Percentiles rank a stretch among this genome's conserved stretches.
phyloP scores from a whole-genome alignment of 176 grass and related monocot genomes.

The Hordeum marinum region DNA sequence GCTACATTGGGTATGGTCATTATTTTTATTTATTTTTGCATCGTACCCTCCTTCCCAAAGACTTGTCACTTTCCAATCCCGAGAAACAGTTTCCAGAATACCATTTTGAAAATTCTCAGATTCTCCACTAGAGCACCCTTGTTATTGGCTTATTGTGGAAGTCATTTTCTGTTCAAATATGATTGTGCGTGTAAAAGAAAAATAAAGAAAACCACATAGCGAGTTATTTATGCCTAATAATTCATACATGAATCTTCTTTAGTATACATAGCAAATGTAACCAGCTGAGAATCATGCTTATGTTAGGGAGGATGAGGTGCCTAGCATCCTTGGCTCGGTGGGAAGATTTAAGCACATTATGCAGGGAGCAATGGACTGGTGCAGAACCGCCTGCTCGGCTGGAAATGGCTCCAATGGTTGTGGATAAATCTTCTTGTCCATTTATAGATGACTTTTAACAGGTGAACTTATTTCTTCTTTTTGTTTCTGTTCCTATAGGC shows the following conservation, averaged over 20 bases:
- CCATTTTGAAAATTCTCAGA: not conserved
- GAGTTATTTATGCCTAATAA: not conserved
- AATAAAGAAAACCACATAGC: not conserved
- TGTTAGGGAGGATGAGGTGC: constrained; percentile 88
- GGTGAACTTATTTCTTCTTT: not conserved
- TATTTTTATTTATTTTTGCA: not conserved
- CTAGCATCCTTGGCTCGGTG: constrained; percentile 89
- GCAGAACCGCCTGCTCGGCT: constrained; percentile 85
- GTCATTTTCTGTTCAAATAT: not conserved
- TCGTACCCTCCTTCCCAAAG: not conserved
- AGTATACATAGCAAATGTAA: not conserved
- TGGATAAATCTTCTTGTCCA: constrained; percentile 13
- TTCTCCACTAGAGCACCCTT: not conserved
- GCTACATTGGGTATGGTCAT: constrained; percentile 64
- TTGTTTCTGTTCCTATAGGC: constrained; percentile 44
- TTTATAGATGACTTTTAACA: not conserved
- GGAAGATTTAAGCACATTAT: constrained; percentile 88
- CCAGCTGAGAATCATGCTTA: constrained; percentile 26
- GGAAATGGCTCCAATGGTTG: constrained; percentile 99
- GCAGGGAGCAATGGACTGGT: constrained; percentile 97
- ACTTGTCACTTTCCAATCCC: not conserved
- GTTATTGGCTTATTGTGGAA: constrained; percentile 4
- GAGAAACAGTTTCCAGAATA: constrained; percentile 1
- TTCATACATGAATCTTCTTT: constrained; percentile 1
- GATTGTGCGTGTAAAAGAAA: not conserved